Conservation (phyloP, 306 rosid species). For the Myrica gale region DNA sequence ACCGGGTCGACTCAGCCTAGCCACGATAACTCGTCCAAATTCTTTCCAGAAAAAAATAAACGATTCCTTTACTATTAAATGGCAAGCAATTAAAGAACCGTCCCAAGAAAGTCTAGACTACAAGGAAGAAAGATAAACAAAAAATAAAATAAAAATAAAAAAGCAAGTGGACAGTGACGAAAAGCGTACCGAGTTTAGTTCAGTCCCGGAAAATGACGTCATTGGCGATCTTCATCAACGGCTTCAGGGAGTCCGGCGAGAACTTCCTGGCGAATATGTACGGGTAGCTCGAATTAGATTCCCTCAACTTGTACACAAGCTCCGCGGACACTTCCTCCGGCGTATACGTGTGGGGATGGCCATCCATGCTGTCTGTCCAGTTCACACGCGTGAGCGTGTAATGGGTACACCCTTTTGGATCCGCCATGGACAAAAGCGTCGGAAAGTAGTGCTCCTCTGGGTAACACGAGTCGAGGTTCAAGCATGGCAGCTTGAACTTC, state of each 20-base stretch:
- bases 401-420: constrained; percentile 48
- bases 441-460: constrained; percentile 76
- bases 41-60: background rate
- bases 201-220: constrained; percentile 55
- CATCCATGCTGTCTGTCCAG: constrained; percentile 64
- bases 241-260: constrained; percentile 47
- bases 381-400: constrained; percentile 66
- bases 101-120: background rate
- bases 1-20: background rate
- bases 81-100: no score
- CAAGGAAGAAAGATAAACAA: no score
- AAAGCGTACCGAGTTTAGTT: constrained; percentile 2
- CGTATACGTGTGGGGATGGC: constrained; percentile 54
- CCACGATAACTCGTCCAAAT: background rate
- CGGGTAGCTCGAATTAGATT: constrained; percentile 41
- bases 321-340: constrained; percentile 47
- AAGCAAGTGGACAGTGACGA: background rate
- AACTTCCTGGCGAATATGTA: constrained; percentile 63
- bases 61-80: no score
- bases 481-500: constrained; percentile 57
- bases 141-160: background rate
- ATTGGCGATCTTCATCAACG: constrained; percentile 50
- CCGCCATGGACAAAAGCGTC: constrained; percentile 57
- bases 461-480: constrained; percentile 47
- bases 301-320: constrained; percentile 41